phyloP scores from a whole-genome alignment of 805 yeast species.

The Wilhelminamyces savonicus region DNA sequence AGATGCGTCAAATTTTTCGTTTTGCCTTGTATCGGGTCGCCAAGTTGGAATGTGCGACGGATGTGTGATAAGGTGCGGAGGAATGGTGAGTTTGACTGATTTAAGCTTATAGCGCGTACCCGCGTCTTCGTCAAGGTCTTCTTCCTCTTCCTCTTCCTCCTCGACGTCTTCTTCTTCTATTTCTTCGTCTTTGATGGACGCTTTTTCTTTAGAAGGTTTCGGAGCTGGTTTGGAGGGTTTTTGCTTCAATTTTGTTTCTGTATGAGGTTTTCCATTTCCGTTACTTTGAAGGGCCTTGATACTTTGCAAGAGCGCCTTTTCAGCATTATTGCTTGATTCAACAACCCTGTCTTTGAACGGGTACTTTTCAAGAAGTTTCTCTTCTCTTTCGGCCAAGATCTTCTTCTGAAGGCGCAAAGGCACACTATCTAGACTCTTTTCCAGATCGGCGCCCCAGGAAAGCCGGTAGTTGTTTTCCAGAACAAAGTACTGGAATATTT shows the following conservation, averaged over 20 bases:
- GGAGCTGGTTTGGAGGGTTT: background rate
- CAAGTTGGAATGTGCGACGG: conserved; percentile 40
- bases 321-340: conserved; percentile 14
- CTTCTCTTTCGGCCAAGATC: conserved; percentile 27
- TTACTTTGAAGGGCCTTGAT: conserved; percentile 1
- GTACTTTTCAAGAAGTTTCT: conserved; percentile 21
- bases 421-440: conserved; percentile 17
- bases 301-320: conserved; percentile 11
- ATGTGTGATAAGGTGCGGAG: conserved; percentile 32
- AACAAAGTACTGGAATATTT: conserved; percentile 24
- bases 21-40: conserved; percentile 25
- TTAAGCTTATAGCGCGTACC: conserved; percentile 19
- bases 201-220: background rate
- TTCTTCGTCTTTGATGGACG: background rate
- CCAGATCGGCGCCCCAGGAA: conserved; percentile 24
- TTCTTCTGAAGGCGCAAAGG: conserved; percentile 38
- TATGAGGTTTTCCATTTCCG: background rate
- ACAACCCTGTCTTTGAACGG: conserved; percentile 30
- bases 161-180: conserved; percentile 1
- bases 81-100: conserved; percentile 23
- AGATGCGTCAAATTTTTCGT: conserved; percentile 9
- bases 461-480: conserved; percentile 20
- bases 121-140: conserved; percentile 2
- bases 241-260: background rate
- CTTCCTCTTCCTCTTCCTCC: conserved; percentile 2